Percentiles rank a stretch among this genome's conserved stretches.
phyloP scores from a whole-genome alignment of 257 asterid genomes.

The Salvia rosmarinus region DNA sequence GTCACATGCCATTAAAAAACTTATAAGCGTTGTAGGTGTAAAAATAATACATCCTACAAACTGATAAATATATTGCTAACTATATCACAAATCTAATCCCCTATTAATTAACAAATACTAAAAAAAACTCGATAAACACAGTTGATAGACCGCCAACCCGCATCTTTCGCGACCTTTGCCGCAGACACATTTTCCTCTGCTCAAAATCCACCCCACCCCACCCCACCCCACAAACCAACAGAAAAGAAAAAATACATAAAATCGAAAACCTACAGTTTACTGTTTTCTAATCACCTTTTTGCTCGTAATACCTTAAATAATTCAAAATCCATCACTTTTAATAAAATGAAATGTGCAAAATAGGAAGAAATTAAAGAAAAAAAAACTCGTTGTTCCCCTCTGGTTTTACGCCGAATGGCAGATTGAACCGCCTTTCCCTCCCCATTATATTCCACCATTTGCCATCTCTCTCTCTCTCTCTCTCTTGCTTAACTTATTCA shows the following conservation, averaged over 20 bases:
- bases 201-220: slow-evolving; percentile 23
- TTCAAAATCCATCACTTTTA: slow-evolving; percentile 6
- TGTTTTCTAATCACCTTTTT: background rate
- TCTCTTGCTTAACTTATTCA: slow-evolving; percentile 17
- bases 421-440: slow-evolving; percentile 42
- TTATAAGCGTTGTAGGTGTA: too few relatives aligned
- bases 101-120: background rate
- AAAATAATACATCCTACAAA: background rate
- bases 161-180: slow-evolving; percentile 41
- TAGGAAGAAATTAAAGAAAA: background rate
- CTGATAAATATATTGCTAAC: background rate
- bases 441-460: slow-evolving; percentile 39
- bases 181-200: slow-evolving; percentile 32
- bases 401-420: slow-evolving; percentile 37
- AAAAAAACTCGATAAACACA: background rate
- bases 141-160: slow-evolving; percentile 34
- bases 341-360: background rate
- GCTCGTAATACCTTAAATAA: background rate
- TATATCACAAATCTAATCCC: background rate
- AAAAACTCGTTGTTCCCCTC: slow-evolving; percentile 25
- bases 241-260: background rate
- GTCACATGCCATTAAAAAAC: background rate
- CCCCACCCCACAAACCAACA: slow-evolving; percentile 16
- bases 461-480: slow-evolving; percentile 8
- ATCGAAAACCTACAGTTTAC: background rate